Percentiles rank a stretch among this genome's conserved stretches.
These are phyloP conservation scores for Magnusiomyces sp. DNA, from an alignment of 1,139 yeast genomes.

Conservation along the genomic window DNA sequence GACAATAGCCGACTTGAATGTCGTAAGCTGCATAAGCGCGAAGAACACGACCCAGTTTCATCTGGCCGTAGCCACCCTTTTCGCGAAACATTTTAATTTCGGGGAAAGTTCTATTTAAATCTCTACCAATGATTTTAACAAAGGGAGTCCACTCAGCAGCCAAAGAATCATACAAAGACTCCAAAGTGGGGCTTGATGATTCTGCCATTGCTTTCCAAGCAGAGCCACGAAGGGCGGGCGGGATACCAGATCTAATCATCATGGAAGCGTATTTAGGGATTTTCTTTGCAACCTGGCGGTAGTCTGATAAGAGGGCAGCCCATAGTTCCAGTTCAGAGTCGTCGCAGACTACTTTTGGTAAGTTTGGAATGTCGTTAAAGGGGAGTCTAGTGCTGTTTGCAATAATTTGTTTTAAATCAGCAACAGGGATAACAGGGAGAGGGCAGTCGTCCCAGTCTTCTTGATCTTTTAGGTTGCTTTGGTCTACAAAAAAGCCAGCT, in stretches of 20 bases:
- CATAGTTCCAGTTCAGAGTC: slow-evolving; percentile 30
- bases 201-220: slow-evolving; percentile 34
- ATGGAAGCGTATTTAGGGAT: slow-evolving; percentile 28
- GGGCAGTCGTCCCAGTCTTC: slow-evolving; percentile 12
- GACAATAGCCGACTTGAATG: slow-evolving; percentile 64
- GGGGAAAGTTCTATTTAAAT: slow-evolving; percentile 58
- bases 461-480: slow-evolving; percentile 8
- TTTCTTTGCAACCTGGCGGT: slow-evolving; percentile 26
- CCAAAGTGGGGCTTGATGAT: slow-evolving; percentile 28
- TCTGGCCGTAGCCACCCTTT: slow-evolving; percentile 38
- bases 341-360: slow-evolving; percentile 17
- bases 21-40: slow-evolving; percentile 64
- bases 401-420: slow-evolving; percentile 7
- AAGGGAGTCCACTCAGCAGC: slow-evolving; percentile 39
- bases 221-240: slow-evolving; percentile 33
- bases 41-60: slow-evolving; percentile 46
- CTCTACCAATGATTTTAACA: slow-evolving; percentile 51
- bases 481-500: slow-evolving; percentile 10
- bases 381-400: slow-evolving; percentile 10
- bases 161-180: slow-evolving; percentile 35
- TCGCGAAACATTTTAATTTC: slow-evolving; percentile 44
- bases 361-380: slow-evolving; percentile 23
- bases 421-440: slow-evolving; percentile 5
- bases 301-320: slow-evolving; percentile 32
- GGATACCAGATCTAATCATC: slow-evolving; percentile 33